A percentile compares a stretch with the other conserved stretches of the same genome.
Conservation (phyloP, 2,329 filamentous ascomycete genomes). For the Alternaria tenuissima region DNA sequence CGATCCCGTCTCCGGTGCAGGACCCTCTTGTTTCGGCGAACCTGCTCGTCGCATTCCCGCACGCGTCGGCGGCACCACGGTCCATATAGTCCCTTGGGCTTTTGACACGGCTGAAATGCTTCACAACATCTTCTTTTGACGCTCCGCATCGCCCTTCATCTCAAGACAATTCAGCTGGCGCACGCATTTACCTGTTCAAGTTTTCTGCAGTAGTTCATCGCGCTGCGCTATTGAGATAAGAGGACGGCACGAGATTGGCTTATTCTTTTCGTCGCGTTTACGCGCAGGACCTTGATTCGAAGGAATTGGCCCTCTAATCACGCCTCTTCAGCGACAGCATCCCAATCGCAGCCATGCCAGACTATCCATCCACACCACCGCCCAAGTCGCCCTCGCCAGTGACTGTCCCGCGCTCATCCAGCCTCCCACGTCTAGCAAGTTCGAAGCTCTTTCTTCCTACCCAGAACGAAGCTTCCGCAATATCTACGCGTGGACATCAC, state of each 20-base stretch:
- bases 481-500: slow-evolving; percentile 57
- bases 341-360: slow-evolving; percentile 23
- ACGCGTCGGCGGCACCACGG: slow-evolving; percentile 21
- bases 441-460: slow-evolving; percentile 55
- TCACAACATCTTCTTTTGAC: slow-evolving; percentile 8
- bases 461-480: slow-evolving; percentile 45
- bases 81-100: slow-evolving; percentile 18
- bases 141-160: neutral
- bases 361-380: slow-evolving; percentile 25
- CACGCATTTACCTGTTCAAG: slow-evolving; percentile 1
- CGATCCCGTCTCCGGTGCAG: slow-evolving; percentile 26
- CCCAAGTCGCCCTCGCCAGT: slow-evolving; percentile 28
- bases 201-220: neutral
- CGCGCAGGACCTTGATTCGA: slow-evolving; percentile 4
- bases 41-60: slow-evolving; percentile 25
- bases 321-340: slow-evolving; percentile 1
- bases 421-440: slow-evolving; percentile 44
- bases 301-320: slow-evolving; percentile 2
- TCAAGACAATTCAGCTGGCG: neutral
- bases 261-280: slow-evolving; percentile 1
- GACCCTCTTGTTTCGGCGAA: slow-evolving; percentile 31
- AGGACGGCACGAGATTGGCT: slow-evolving; percentile 1
- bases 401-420: slow-evolving; percentile 30
- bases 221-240: slow-evolving; percentile 6
- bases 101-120: slow-evolving; percentile 2